Base-by-base conservation (phyloP, 345 rosid genomes). In the Bruguiera parviflora region DNA sequence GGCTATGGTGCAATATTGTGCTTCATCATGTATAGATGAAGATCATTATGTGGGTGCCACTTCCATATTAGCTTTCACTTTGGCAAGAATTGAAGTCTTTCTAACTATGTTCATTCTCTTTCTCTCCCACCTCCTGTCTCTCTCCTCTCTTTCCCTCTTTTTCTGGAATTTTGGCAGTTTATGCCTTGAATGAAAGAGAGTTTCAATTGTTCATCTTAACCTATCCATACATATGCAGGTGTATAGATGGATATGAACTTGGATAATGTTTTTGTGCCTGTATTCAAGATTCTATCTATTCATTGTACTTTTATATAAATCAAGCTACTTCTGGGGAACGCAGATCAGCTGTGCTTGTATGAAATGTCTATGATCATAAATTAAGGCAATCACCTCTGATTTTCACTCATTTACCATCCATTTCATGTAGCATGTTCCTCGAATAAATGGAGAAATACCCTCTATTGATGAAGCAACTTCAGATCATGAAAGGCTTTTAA, bases 371-470 rank as follows among this genome's bases (percentile, higher is more conserved):
- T 66, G 21, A 66, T 46, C 61, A 3, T 49, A 15, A 13, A 35
- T 61, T 13, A 49, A 39, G 29, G 16, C n/a, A 51, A 32, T 33
- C 29, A 46, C 27, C 28, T 53, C 18, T 37, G 33, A 18, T 8
- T 8, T 43, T 51, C 21, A 53, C 29, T 51, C 56, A 53, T 68
- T 64, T 66, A 25, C 24, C 39, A 28, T 32, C 57, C 53, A 8
- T 66, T 68, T 15, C 63, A 28, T 73, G 77, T 81, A 95, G 99
- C 96, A 95, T 77, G 82, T 95, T 75, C 99, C 99, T 0, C 85
- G 89, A 82, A 88, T 85, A 60, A 95, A 95, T 69, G 96, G 99
- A 46, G 96, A 95, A 72, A 95, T 89, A 81, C 99, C 99, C 58
- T 91, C 99, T 6, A 70, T 77, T 63, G 96, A 91, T 78, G 99